Percentiles rank a stretch among this genome's conserved stretches.
These are phyloP conservation scores for Pseudogymnoascus sp. DNA, from an alignment of 2,329 filamentous ascomycete genomes.

Conservation along the genomic window DNA sequence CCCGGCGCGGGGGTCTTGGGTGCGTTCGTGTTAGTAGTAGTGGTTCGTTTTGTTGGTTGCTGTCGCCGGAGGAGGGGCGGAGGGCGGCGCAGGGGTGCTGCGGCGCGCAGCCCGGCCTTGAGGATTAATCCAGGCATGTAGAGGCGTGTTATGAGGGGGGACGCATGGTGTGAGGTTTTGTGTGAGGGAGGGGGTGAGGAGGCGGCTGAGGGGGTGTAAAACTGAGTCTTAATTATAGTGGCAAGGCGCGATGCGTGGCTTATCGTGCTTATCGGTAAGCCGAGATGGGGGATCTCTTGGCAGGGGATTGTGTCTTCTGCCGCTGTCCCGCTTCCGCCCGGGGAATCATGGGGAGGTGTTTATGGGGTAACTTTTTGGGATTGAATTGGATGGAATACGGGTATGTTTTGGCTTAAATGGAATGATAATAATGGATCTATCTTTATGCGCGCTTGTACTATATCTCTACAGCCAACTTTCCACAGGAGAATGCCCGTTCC, in stretches of 20 bases:
- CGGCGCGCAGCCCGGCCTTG: neutral
- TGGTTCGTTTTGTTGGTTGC: neutral
- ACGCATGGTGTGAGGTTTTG: neutral
- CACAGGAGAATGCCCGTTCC: neutral
- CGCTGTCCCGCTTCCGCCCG: neutral
- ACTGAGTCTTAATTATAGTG: neutral
- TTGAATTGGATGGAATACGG: neutral
- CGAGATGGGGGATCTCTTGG: neutral
- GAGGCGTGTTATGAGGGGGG: neutral
- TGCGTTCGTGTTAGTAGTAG: neutral
- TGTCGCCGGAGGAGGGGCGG: neutral
- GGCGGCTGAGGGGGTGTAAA: neutral
- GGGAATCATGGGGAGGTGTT: neutral
- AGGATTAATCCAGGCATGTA: neutral
- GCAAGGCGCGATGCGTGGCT: neutral
- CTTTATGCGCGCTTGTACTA: conserved; percentile 1
- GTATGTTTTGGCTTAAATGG: neutral
- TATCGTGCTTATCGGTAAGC: conserved; percentile 3
- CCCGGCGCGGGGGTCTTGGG: neutral
- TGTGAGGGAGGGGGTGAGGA: neutral
- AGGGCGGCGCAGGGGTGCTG: neutral
- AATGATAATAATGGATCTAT: neutral
- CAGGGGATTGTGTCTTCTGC: neutral
- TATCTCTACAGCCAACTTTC: conserved; percentile 2
- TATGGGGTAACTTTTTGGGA: neutral